Percentiles rank a stretch among this genome's conserved stretches.
Evolutionary conservation across 2,329 filamentous ascomycete species (phyloP).

Genomic region (Metarhizium sp.): DNA sequence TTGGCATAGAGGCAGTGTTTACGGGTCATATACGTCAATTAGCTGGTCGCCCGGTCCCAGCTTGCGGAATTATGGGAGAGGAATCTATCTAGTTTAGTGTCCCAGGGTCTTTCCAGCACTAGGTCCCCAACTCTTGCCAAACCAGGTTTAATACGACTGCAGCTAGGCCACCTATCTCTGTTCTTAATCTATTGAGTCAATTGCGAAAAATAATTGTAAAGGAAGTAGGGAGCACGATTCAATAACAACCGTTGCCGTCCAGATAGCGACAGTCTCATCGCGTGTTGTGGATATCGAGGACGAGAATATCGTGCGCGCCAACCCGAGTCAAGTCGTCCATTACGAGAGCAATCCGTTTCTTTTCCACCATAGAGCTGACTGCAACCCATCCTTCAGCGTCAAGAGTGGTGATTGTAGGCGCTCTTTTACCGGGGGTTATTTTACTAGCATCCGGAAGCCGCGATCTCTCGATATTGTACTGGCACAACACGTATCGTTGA

Average conservation of each 20-base stretch:
- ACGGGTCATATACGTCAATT: not conserved
- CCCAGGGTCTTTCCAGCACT: not conserved
- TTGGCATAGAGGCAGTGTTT: not conserved
- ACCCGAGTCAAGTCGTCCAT: constrained; percentile 76
- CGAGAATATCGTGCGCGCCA: constrained; percentile 77
- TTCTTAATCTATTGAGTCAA: not conserved
- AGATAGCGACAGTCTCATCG: constrained; percentile 25
- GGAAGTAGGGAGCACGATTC: not conserved
- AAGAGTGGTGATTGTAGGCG: constrained; percentile 81
- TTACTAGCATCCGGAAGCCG: constrained; percentile 57
- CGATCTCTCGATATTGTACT: constrained; percentile 80
- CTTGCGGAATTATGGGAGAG: not conserved
- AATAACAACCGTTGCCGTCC: not conserved
- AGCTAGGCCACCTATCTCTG: not conserved
- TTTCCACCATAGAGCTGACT: constrained; percentile 88
- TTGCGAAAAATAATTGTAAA: not conserved
- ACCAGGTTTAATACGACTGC: not conserved
- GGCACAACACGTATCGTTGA: constrained; percentile 87
- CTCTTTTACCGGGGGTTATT: constrained; percentile 89
- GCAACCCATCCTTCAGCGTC: constrained; percentile 90
- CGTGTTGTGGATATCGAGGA: constrained; percentile 78
- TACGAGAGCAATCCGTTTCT: constrained; percentile 71
- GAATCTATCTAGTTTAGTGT: not conserved
- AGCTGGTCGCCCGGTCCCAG: not conserved
- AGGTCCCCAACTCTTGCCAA: not conserved